These are phyloP conservation scores for Neoascochyta sp. DNA, from an alignment of 2,329 filamentous ascomycete genomes.

Conservation along the genomic window DNA sequence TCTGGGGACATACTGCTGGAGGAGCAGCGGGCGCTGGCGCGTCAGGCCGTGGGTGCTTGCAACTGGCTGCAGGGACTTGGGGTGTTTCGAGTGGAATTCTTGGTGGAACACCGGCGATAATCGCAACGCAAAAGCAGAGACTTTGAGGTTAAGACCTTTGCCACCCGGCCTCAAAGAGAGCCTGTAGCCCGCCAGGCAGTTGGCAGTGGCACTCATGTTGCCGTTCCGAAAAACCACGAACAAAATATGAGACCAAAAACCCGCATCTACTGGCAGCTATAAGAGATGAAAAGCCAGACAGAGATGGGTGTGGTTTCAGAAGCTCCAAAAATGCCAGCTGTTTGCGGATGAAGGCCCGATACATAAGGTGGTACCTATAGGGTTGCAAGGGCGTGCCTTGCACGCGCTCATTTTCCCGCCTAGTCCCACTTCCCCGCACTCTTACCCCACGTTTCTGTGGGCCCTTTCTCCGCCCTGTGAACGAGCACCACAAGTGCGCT, in stretches of 20 bases:
- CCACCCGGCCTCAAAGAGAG: no score
- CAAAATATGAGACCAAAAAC: slow-evolving; percentile 18
- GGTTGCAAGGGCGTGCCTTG: slow-evolving; percentile 13
- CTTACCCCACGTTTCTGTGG: slow-evolving; percentile 12
- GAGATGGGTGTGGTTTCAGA: slow-evolving; percentile 11
- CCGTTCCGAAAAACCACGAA: slow-evolving; percentile 17
- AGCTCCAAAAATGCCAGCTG: slow-evolving; percentile 13
- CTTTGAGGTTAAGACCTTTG: slow-evolving; percentile 19
- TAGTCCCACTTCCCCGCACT: slow-evolving; percentile 24
- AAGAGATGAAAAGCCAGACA: slow-evolving; percentile 8
- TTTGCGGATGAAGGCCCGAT: slow-evolving; percentile 15
- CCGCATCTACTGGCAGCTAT: slow-evolving; percentile 32
- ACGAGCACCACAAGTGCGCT: no score
- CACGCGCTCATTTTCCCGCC: slow-evolving; percentile 20
- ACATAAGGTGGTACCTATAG: slow-evolving; percentile 25
- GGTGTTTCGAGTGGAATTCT: slow-evolving; percentile 14
- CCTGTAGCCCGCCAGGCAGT: slow-evolving; percentile 26
- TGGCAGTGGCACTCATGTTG: slow-evolving; percentile 31
- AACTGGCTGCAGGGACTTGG: slow-evolving; percentile 13
- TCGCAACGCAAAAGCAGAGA: slow-evolving; percentile 14
- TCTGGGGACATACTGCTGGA: slow-evolving; percentile 29
- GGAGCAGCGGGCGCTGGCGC: slow-evolving; percentile 24
- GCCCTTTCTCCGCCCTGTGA: no score
- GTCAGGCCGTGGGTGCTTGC: slow-evolving; percentile 21
- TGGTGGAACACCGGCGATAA: slow-evolving; percentile 17